A percentile compares a stretch with the other conserved stretches of the same genome.
These are phyloP conservation scores for Biscogniauxia marginata DNA, from an alignment of 2,329 filamentous ascomycete genomes.

Conservation along the genomic window DNA sequence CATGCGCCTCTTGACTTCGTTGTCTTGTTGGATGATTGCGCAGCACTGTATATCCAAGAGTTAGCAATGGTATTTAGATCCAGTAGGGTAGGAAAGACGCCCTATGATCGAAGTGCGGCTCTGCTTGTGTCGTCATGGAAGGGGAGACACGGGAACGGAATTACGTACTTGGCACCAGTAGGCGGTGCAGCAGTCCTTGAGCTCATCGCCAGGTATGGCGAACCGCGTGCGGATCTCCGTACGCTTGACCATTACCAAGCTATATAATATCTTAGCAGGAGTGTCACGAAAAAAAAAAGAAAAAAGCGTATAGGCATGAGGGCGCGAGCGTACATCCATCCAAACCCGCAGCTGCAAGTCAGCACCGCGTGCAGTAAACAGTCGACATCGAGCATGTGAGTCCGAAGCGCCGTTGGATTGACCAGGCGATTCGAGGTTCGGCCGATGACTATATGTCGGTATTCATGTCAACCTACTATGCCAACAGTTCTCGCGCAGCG, in stretches of 20 bases:
- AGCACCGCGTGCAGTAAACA: conserved; percentile 41
- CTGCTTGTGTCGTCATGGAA: too few species aligned
- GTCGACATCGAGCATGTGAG: conserved; percentile 41
- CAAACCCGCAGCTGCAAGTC: conserved; percentile 40
- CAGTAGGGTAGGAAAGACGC: too few species aligned
- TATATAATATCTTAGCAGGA: conserved; percentile 16
- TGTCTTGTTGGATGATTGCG: conserved; percentile 56
- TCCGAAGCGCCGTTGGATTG: conserved; percentile 41
- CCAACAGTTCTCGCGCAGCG: too few species aligned
- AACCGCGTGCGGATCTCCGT: conserved; percentile 52
- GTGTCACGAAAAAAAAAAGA: not conserved
- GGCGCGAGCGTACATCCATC: conserved; percentile 40
- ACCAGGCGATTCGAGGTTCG: conserved; percentile 44
- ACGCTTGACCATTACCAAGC: conserved; percentile 52
- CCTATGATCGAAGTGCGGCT: too few species aligned
- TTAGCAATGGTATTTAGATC: too few species aligned
- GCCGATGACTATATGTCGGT: conserved; percentile 38
- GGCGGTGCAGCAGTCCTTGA: conserved; percentile 49
- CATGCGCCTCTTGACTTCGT: conserved; percentile 43
- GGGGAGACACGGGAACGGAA: not conserved
- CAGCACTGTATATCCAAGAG: conserved; percentile 51
- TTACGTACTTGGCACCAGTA: conserved; percentile 46
- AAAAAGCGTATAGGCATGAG: not conserved
- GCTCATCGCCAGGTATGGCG: conserved; percentile 49
- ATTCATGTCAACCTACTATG: too few species aligned